phyloP scores from a whole-genome alignment of 1,284 basidiomycete genomes.

The Irpex lacteus region DNA sequence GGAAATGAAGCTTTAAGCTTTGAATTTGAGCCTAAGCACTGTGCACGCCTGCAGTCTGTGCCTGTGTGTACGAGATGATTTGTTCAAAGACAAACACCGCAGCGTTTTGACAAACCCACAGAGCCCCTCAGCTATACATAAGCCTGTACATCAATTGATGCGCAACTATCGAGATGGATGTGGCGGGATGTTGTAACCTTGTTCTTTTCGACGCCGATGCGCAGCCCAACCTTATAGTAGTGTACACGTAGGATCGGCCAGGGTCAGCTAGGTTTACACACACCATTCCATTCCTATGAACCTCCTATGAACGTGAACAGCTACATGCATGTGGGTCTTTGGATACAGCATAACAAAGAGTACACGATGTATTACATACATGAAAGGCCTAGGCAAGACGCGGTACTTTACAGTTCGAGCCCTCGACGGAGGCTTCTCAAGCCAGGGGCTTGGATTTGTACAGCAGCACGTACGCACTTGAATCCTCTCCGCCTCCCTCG shows the following conservation, averaged over 20 bases:
- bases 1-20: background rate
- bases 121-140: background rate
- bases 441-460: constrained; percentile 61
- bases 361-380: background rate
- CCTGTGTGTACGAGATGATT: background rate
- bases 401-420: background rate
- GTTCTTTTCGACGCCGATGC: no score
- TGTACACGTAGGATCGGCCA: no score
- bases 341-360: background rate
- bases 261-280: no score
- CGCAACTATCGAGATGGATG: background rate
- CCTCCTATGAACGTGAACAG: background rate
- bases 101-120: background rate
- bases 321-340: background rate
- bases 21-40: background rate
- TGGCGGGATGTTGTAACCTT: background rate
- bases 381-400: background rate
- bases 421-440: constrained; percentile 11
- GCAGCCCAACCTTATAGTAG: no score
- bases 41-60: background rate
- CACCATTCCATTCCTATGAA: background rate
- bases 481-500: constrained; percentile 86
- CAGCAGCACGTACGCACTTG: constrained; percentile 83
- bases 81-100: background rate
- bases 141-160: background rate